Percentiles rank a stretch among this genome's conserved stretches.
Evolutionary conservation across 305 asterid species (phyloP).

Genomic region (Andrographis paniculata): DNA sequence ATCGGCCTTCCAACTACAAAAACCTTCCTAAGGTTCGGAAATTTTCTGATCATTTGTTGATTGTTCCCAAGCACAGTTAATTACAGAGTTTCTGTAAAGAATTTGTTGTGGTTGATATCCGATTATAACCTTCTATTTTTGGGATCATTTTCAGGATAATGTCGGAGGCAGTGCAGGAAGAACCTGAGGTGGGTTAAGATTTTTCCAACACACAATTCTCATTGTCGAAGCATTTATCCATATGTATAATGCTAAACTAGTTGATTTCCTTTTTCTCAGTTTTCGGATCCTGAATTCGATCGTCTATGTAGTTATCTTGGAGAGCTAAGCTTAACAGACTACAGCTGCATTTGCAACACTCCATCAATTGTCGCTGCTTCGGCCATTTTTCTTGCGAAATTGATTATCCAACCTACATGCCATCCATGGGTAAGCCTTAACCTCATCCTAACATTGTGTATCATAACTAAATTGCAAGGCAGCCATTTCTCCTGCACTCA

Average conservation of each 20-base stretch:
- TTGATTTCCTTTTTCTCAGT: slow-evolving; percentile 29
- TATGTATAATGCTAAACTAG: neutral
- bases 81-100: neutral
- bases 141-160: slow-evolving; percentile 35
- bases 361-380: slow-evolving; percentile 71
- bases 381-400: slow-evolving; percentile 50
- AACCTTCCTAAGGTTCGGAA: slow-evolving; percentile 57
- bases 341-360: slow-evolving; percentile 41
- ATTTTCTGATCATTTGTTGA: no score
- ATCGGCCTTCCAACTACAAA: slow-evolving; percentile 64
- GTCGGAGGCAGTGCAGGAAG: slow-evolving; percentile 41
- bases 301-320: slow-evolving; percentile 48
- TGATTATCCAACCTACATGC: slow-evolving; percentile 30
- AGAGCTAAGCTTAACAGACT: slow-evolving; percentile 57
- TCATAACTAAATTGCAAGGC: no score
- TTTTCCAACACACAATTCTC: neutral
- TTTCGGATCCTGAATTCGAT: slow-evolving; percentile 34
- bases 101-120: neutral
- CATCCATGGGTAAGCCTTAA: slow-evolving; percentile 55
- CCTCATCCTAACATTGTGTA: neutral
- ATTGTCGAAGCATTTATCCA: no score
- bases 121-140: neutral
- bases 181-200: slow-evolving; percentile 29
- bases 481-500: neutral
- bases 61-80: no score